Conservation (phyloP, 441 rosid genomes). For the Bruguiera hainesii region DNA sequence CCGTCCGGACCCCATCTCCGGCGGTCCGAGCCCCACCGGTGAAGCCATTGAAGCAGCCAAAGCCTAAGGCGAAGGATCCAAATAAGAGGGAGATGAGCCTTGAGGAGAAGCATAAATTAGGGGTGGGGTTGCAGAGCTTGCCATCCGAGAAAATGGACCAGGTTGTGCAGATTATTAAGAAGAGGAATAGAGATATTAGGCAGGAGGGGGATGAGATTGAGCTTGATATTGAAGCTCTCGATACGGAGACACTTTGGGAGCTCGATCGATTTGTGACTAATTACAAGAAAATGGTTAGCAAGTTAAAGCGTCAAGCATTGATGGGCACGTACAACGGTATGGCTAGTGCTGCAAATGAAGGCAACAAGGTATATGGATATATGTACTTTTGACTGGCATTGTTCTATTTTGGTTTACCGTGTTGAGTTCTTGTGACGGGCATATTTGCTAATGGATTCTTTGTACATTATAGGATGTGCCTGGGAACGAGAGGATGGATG, state of each 20-base stretch:
- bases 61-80: conserved; percentile 94
- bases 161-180: conserved; percentile 72
- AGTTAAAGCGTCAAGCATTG: conserved; percentile 80
- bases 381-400: background rate
- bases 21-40: conserved; percentile 37
- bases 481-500: conserved; percentile 43
- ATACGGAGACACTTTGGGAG: conserved; percentile 93
- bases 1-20: conserved; percentile 42
- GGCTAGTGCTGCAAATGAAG: conserved; percentile 29
- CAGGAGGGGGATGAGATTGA: conserved; percentile 99
- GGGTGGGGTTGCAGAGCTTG: conserved; percentile 81
- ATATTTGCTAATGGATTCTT: background rate
- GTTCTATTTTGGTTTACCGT: background rate
- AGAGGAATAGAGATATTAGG: conserved; percentile 69
- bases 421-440: background rate
- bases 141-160: conserved; percentile 97
- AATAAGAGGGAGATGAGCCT: conserved; percentile 84
- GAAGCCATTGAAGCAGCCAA: conserved; percentile 66
- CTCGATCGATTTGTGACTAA: conserved; percentile 90
- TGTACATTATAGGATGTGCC: conserved; percentile 25
- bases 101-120: conserved; percentile 84
- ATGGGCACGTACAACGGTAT: conserved; percentile 42
- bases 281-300: conserved; percentile 86
- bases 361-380: conserved; percentile 21
- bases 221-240: conserved; percentile 87